Percentiles rank a stretch among this genome's conserved stretches.
These are phyloP conservation scores for Tuber indicum DNA, from an alignment of 495 filamentous ascomycete genomes.

Conservation along the genomic window DNA sequence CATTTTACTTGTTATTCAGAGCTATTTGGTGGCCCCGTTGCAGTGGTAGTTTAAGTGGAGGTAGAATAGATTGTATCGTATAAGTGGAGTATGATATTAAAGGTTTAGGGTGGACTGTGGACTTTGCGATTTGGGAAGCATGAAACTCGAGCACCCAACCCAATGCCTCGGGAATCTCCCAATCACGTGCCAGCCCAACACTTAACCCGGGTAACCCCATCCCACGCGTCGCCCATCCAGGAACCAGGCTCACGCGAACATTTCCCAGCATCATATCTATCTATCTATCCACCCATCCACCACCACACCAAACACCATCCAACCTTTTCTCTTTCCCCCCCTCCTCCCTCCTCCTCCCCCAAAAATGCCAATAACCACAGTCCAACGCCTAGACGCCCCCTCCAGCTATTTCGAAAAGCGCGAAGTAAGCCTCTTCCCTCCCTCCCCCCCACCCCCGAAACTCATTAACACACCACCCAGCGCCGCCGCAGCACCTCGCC, in stretches of 20 bases:
- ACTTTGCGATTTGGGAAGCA: no score
- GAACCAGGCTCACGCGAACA: background rate
- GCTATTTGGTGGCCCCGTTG: no score
- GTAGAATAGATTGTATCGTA: no score
- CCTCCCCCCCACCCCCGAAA: background rate
- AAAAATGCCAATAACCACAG: conserved; percentile 48
- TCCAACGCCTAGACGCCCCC: conserved; percentile 66
- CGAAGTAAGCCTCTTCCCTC: conserved; percentile 17
- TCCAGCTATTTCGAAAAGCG: conserved; percentile 57
- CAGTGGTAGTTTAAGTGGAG: no score
- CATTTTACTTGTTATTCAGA: no score
- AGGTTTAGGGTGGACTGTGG: no score
- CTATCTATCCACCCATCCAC: background rate
- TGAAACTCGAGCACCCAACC: no score
- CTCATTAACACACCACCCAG: background rate
- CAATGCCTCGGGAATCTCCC: background rate
- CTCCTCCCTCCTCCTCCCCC: no score
- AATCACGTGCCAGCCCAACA: background rate
- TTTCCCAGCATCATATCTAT: background rate
- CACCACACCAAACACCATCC: background rate
- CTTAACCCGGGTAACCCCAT: background rate
- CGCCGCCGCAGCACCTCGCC: conserved; percentile 29
- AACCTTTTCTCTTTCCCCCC: no score
- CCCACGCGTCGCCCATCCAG: background rate
- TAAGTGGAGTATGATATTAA: no score